phyloP scores from a whole-genome alignment of 805 yeast species.

The Yarrowia porcina region DNA sequence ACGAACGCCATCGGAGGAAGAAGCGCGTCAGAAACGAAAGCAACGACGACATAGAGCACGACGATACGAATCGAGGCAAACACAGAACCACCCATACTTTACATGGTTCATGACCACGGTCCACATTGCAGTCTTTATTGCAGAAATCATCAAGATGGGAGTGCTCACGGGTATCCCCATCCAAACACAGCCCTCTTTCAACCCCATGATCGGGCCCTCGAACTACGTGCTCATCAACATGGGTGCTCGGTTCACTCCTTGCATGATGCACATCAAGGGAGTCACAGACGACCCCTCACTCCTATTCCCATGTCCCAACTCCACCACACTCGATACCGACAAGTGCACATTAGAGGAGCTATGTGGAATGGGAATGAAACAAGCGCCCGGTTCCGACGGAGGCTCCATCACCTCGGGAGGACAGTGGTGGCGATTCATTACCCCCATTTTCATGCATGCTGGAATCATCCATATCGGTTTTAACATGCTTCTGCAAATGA shows the following conservation, averaged over 20 bases:
- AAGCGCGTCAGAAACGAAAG: constrained; percentile 15
- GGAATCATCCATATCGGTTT: constrained; percentile 66
- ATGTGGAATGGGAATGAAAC: constrained; percentile 51
- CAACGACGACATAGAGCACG: constrained; percentile 13
- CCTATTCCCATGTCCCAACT: constrained; percentile 65
- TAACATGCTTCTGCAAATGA: constrained; percentile 57
- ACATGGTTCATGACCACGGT: constrained; percentile 34
- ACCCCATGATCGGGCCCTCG: constrained; percentile 79
- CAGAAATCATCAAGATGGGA: constrained; percentile 57
- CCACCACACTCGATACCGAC: constrained; percentile 53
- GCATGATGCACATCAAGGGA: constrained; percentile 55
- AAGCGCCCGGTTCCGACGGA: not conserved
- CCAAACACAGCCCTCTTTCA: constrained; percentile 67
- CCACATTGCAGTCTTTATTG: constrained; percentile 56
- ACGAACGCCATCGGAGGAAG: constrained; percentile 13
- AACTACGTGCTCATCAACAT: constrained; percentile 60
- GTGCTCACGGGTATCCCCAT: constrained; percentile 59
- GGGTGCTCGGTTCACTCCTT: constrained; percentile 70
- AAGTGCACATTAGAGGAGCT: constrained; percentile 56
- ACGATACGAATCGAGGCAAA: constrained; percentile 14
- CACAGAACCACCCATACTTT: constrained; percentile 35
- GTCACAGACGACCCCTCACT: constrained; percentile 49
- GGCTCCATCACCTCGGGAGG: constrained; percentile 41
- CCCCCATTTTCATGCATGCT: constrained; percentile 72
- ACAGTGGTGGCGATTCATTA: constrained; percentile 67